Base-by-base conservation (phyloP, 2,329 filamentous ascomycete genomes). In the Hymenoscyphus fraxineus region DNA sequence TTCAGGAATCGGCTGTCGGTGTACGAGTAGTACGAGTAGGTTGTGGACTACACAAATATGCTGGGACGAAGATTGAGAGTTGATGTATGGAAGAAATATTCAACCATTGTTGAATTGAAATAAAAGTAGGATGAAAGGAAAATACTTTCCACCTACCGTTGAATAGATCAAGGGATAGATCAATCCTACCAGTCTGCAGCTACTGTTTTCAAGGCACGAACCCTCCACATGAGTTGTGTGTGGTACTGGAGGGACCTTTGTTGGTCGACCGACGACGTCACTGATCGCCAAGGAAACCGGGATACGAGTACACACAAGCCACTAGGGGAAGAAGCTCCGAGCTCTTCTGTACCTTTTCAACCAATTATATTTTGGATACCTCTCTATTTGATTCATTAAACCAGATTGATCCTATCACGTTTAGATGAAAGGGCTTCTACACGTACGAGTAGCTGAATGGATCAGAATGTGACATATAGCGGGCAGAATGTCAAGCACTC, bases 41-140 rank as follows among this genome's bases (percentile, higher is more conserved):
- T 27, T 51, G 44, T 51, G 44, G 44, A 51, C 19, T 22, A 27
- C 10, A 51, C 44, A 12, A 51, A 19, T 27, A 7, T 6, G 19
- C n/a, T 22, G n/a, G 44, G 19, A 22, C 6, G 19, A 6, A 9
- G 44, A n/a, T 12, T 10, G 22, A 22, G 10, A 35, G 9, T 35
- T 35, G 35, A 51, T 22, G 19, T 22, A 51, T 12, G 44, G 9
- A n/a, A 51, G 44, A 51, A 7, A 22, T 2, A 19, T 47, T 47
- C 44, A 47, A 51, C 22, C 44, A 51, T 51, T 10, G 44, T 51
- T 51, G 44, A 51, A 51, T 22, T 51, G 44, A 51, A 51, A n/a
- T 22, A 27, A 10, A 27, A 22, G 44, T 22, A 9, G 44, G 19
- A 10, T n/a, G 7, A 7, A n/a, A 22, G 15, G 44, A 51, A 22